Percentiles rank a stretch among this genome's conserved stretches.
Evolutionary conservation across 768 basidiomycete genomes (phyloP).

Genomic region (Phaffia tasmanica): DNA sequence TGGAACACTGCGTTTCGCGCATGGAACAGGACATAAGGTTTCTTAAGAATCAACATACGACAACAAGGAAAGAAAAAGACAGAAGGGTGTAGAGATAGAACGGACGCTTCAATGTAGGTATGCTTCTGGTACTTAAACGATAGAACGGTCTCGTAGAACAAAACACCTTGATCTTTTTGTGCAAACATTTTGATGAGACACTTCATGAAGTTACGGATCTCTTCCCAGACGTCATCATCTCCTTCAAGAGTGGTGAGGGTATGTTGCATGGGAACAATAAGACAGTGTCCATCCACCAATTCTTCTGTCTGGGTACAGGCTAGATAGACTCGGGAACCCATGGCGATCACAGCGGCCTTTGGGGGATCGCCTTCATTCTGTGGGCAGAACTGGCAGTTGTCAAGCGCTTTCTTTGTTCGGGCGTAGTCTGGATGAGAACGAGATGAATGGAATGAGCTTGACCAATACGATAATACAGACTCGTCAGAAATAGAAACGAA

Average conservation of each 20-base stretch:
- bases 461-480: background rate
- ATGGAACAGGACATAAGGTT: background rate
- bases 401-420: constrained; percentile 76
- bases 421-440: constrained; percentile 63
- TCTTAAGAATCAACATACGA: background rate
- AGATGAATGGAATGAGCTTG: background rate
- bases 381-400: constrained; percentile 68
- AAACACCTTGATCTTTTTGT: constrained; percentile 79
- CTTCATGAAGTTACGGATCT: constrained; percentile 81
- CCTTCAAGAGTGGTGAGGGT: constrained; percentile 80
- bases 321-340: constrained; percentile 84
- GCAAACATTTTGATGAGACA: constrained; percentile 91
- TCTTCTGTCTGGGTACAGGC: constrained; percentile 79
- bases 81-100: background rate
- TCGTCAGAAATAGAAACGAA: constrained; percentile 36
- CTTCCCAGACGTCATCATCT: constrained; percentile 98
- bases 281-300: constrained; percentile 79
- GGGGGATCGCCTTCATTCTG: constrained; percentile 81
- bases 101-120: constrained; percentile 71
- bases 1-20: constrained; percentile 46
- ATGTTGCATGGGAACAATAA: constrained; percentile 93
- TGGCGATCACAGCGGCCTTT: constrained; percentile 73
- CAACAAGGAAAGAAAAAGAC: background rate
- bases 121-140: constrained; percentile 78
- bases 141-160: constrained; percentile 91